Conservation (phyloP, 306 rosid species). For the Sophora flavescens region DNA sequence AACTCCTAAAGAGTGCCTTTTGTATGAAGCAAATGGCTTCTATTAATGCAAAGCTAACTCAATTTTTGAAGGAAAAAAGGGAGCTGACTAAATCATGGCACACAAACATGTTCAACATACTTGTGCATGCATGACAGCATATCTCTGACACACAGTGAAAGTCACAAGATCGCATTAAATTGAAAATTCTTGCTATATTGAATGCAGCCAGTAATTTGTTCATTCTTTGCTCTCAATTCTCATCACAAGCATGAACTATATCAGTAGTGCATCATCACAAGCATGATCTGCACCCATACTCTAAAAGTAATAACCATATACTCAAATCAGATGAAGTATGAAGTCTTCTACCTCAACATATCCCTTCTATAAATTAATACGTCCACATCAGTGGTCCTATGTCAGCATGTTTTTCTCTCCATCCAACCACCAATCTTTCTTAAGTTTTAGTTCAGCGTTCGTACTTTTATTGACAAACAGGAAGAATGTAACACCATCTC, state of each 20-base stretch:
- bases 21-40: background rate
- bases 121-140: background rate
- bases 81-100: background rate
- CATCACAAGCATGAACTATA: background rate
- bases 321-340: background rate
- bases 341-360: background rate
- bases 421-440: background rate
- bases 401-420: background rate
- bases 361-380: slow-evolving; percentile 13
- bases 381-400: background rate
- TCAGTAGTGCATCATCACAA: slow-evolving; percentile 1
- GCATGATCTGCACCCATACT: background rate
- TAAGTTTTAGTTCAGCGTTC: slow-evolving; percentile 5
- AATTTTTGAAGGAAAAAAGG: slow-evolving; percentile 17
- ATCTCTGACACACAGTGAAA: background rate
- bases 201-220: slow-evolving; percentile 20
- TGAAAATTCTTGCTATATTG: background rate
- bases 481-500: slow-evolving; percentile 12
- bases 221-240: slow-evolving; percentile 3
- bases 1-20: background rate
- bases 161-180: slow-evolving; percentile 13
- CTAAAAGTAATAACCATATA: background rate
- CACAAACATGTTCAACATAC: slow-evolving; percentile 5
- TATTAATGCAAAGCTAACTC: slow-evolving; percentile 18
- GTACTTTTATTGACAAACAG: slow-evolving; percentile 23